Base-by-base conservation (phyloP, 2,329 filamentous ascomycete genomes). In the Cadophora sp. region DNA sequence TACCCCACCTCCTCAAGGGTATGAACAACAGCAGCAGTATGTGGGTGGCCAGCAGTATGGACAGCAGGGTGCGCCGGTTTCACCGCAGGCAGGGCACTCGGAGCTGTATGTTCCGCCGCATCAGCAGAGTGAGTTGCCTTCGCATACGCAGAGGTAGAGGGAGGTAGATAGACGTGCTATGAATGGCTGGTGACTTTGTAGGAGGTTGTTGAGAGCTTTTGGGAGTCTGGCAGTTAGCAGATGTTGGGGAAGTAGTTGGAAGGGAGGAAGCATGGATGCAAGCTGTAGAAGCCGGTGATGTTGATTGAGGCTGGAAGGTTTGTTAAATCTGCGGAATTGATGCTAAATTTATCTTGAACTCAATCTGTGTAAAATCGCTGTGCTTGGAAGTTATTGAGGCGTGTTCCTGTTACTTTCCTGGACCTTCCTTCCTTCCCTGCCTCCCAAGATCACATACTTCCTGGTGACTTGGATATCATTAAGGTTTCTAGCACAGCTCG, bases 71-170 rank as follows among this genome's bases (percentile, higher is more conserved):
- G 27, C n/a, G 37, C 24, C 24, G 2, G 40, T 40, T 11, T 40
- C 58, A 9, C 59, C 37, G 11, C 59, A 62, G 59, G 59, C 37
- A 4, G 31, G 34, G 9, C 59, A 62, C 4, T 48, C 40, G 37
- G 59, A 62, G 27, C 22, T 50, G 40, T 50, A 46, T 48, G 43
- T 40, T 12, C 59, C 14, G 24, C 16, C 40, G 24, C 40, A 62
- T 31, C 40, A 62, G 24, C 59, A 50, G 59, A 22, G 37, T 14
- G 59, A 62, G 26, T 31, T 62, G 40, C 59, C 59, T 31, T 16
- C 29, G 16, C 40, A 62, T 8, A 62, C 16, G 16, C 50, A 46
- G 59, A 46, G n/a, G 31, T 1, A 24, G 4, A 59, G 14, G n/a
- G 55, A 40, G n/a, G 31, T 37, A 31, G 34, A 19, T 31, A n/a